Percentiles rank a stretch among this genome's conserved stretches.
phyloP scores from a whole-genome alignment of 164 flowering plant species.

The Echeveria elegans region DNA sequence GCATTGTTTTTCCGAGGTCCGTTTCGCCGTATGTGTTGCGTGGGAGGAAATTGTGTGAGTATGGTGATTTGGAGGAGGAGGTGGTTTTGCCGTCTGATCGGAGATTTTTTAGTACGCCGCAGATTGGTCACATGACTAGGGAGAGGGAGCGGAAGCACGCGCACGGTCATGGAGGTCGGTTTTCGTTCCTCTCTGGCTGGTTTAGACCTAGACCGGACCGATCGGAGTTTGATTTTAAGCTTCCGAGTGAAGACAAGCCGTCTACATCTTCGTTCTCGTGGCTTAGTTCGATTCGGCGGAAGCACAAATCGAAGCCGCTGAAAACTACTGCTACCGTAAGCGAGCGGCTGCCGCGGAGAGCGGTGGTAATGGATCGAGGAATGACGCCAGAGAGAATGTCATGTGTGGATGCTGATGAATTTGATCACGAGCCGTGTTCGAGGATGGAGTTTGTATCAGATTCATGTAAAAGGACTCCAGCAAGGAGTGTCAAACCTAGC shows the following conservation, averaged over 20 bases:
- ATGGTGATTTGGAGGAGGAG: background rate
- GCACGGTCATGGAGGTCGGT: conserved; percentile 1
- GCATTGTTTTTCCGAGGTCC: conserved; percentile 57
- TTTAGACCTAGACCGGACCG: conserved; percentile 42
- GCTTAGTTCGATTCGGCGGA: conserved; percentile 24
- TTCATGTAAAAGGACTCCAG: conserved; percentile 39
- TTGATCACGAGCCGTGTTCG: conserved; percentile 21
- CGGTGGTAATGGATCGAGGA: conserved; percentile 41
- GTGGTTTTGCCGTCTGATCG: conserved; percentile 9
- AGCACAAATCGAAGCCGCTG: conserved; percentile 12
- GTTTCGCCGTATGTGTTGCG: conserved; percentile 70
- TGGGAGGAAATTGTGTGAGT: conserved; percentile 26
- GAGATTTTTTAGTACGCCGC: conserved; percentile 70
- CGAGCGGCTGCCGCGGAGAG: conserved; percentile 12
- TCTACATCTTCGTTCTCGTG: conserved; percentile 25
- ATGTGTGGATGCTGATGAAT: conserved; percentile 19
- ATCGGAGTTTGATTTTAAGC: conserved; percentile 12
- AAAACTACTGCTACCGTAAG: background rate
- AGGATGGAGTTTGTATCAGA: conserved; percentile 40
- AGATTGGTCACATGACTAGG: conserved; percentile 29
- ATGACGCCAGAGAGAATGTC: conserved; percentile 57
- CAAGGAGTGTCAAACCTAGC: conserved; percentile 15
- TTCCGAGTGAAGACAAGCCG: conserved; percentile 7
- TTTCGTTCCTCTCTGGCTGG: conserved; percentile 21
- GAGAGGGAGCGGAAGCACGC: conserved; percentile 17